Evolutionary conservation across 495 filamentous ascomycete genomes (phyloP), one percentile per base, ranked within the genome.

Genomic region (Antarctomyces pellizariae): DNA sequence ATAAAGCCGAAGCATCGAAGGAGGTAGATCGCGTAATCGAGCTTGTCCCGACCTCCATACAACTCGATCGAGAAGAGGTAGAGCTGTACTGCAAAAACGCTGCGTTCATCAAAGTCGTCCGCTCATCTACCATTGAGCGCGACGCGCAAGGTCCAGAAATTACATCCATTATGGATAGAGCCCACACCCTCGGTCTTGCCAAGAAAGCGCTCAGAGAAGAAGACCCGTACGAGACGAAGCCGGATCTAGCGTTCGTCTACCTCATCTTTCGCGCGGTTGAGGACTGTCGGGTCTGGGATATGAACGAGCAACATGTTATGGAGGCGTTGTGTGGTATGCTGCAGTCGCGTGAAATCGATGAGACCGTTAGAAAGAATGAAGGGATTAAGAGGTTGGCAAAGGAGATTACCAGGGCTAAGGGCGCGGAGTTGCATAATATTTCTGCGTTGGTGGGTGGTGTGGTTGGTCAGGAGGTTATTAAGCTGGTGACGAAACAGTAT

Each of bases 81-180:
- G 82, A 91, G 35, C 60, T 72, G 13, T 99, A 93, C 48, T 92
- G 86, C 63, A 92, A 89, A 50, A 82, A 86, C 32, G 78, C 89
- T 26, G 78, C 77, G 30, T 83, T 84, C 43, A 76, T 95, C 39
- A 86, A 86, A 50, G 59, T 90, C 19, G 73, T 95, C 18, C 62
- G 65, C 32, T 39, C 44, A 24, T 50, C 47, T 49, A 36, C 36
- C 20, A 3, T 45, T 48, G 29, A 48, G 47, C n/a, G n/a, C n/a
- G n/a, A n/a, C 9, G 38, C 32, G 25, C 34, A 26, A 25, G 35
- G 21, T 22, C 30, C 32, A 27, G 6, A 6, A 21, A 26, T 26
- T 3, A 10, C 13, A 15, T 16, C 16, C 3, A 12, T 22, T 13
- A 22, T 31, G 11, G 24, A 31, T 28, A 32, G 34, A 36, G 27